phyloP scores from a whole-genome alignment of 768 basidiomycete species.

The Chalciporus chontae region DNA sequence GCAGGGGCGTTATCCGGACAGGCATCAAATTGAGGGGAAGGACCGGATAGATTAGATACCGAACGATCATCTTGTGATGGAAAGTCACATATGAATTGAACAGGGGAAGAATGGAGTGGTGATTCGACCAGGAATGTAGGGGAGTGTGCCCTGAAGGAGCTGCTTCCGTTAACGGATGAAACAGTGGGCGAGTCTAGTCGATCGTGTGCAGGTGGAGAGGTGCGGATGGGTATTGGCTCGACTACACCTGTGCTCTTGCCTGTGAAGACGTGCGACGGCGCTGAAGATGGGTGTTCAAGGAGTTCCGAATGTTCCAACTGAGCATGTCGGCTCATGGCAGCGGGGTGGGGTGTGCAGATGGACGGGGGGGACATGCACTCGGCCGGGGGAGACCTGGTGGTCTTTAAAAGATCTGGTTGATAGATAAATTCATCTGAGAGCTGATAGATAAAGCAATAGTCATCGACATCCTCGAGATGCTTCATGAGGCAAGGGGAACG shows the following conservation, averaged over 20 bases:
- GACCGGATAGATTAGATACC: constrained; percentile 27
- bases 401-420: constrained; percentile 5
- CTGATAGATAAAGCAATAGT: constrained; percentile 48
- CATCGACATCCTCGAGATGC: constrained; percentile 45
- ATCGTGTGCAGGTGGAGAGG: constrained; percentile 31
- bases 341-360: constrained; percentile 7
- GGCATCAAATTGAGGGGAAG: constrained; percentile 13
- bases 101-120: background rate
- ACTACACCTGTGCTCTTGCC: constrained; percentile 55
- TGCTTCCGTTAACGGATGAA: background rate
- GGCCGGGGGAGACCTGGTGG: background rate
- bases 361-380: background rate
- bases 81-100: constrained; percentile 4
- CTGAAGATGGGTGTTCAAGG: background rate
- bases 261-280: constrained; percentile 1
- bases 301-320: constrained; percentile 13
- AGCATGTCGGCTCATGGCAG: constrained; percentile 10
- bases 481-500: constrained; percentile 35
- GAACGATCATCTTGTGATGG: constrained; percentile 3
- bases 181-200: constrained; percentile 10
- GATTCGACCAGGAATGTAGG: constrained; percentile 9
- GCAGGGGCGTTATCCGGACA: constrained; percentile 14
- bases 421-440: constrained; percentile 12
- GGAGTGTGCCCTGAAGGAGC: background rate
- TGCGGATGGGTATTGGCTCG: constrained; percentile 49